A percentile compares a stretch with the other conserved stretches of the same genome.
Conservation (phyloP, 306 rosid species). For the Gastrolobium bilobum region DNA sequence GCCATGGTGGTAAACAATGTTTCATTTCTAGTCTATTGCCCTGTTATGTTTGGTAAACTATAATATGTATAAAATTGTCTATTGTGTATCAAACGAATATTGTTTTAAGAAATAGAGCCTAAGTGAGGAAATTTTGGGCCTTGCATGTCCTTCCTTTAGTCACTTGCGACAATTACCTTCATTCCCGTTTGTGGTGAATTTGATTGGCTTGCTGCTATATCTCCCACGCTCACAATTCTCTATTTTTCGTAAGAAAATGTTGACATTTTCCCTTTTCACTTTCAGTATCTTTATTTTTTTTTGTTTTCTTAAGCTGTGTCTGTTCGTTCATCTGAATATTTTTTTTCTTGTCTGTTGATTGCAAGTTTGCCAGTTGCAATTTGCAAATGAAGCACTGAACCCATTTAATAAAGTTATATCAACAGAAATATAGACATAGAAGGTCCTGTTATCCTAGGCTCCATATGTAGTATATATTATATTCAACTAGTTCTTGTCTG, state of each 20-base stretch:
- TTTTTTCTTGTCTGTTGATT: neutral
- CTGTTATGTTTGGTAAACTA: slow-evolving; percentile 1
- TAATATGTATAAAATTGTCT: neutral
- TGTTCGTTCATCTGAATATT: slow-evolving; percentile 13
- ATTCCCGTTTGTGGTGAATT: no score
- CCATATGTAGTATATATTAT: neutral
- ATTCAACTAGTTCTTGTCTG: neutral
- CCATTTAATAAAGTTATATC: slow-evolving; percentile 4
- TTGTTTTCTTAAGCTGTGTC: neutral
- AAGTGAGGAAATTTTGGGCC: no score
- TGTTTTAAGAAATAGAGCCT: no score
- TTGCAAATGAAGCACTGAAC: slow-evolving; percentile 20
- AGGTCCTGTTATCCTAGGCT: slow-evolving; percentile 5
- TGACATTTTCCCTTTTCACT: no score
- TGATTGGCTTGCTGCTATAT: no score
- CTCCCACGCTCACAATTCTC: no score
- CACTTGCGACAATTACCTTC: no score
- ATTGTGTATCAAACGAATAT: no score
- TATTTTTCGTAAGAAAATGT: no score
- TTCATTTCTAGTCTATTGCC: neutral
- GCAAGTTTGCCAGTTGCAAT: slow-evolving; percentile 8
- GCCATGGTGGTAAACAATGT: neutral
- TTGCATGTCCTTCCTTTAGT: no score
- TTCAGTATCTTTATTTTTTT: neutral
- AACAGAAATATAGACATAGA: neutral